Base-by-base conservation (phyloP, 108 stramenopile genomes). In the Nannochloropsis oceanica region DNA sequence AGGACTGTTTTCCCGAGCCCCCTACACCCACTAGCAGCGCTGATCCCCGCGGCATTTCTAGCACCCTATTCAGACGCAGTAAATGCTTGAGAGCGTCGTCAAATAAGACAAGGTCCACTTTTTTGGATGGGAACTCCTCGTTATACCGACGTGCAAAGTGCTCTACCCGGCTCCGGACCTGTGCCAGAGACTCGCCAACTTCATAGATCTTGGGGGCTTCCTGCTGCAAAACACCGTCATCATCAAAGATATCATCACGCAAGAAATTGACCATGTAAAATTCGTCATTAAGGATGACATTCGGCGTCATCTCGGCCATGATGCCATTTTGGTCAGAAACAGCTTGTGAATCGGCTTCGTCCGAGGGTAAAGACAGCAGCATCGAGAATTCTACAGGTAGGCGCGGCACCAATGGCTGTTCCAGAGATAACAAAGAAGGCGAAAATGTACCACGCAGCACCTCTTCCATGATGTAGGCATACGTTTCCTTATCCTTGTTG, bases 261-360 rank as follows among this genome's bases (percentile, higher is more conserved):
- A 96, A 89, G 88, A 96, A 96, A 91, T 94, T 95, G 42, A 95
- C 95, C 93, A 95, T 95, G 89, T 91, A 92, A 27, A 93, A 93
- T 44, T 90, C 92, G 11, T 88, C 84, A 46, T 90, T 89, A 25
- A 44, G 81, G 44, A 81, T 85, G 43, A 85, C 88, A 81, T 44
- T 82, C 26, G 83, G 18, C 27, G 50, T 82, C 18, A n/a, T 73
- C 22, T 1, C 18, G n/a, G 2, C 59, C 18, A 73, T 73, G 59
- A 10, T 73, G 22, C 0, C n/a, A 73, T n/a, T 73, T 9, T 73
- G 7, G n/a, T 73, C 59, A 73, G 5, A 7, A 7, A n/a, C 18
- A 18, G 59, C 59, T n/a, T 73, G 22, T n/a, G 22, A n/a, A 7
- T 18, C 10, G 59, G 22, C n/a, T 18, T 73, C n/a, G 59, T 18